phyloP scores from a whole-genome alignment of 2,329 filamentous ascomycete genomes.

The Thielaviopsis punctulata region DNA sequence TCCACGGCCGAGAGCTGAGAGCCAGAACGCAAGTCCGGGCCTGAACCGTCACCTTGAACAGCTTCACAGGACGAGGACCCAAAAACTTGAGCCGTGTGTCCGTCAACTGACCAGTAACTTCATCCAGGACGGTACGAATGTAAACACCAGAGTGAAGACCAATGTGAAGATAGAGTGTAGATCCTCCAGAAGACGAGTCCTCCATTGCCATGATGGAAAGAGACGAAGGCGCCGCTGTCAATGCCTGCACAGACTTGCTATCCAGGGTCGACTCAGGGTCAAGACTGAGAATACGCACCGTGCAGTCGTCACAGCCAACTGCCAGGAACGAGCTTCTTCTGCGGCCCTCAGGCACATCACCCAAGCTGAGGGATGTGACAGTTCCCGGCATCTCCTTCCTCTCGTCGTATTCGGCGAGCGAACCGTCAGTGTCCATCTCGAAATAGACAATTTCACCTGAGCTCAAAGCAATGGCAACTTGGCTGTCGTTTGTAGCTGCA shows the following conservation, averaged over 20 bases:
- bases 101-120: slow-evolving; percentile 85
- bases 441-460: slow-evolving; percentile 97
- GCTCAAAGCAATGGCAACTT: slow-evolving; percentile 85
- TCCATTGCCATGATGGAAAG: slow-evolving; percentile 90
- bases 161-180: slow-evolving; percentile 86
- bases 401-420: slow-evolving; percentile 84
- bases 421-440: slow-evolving; percentile 85
- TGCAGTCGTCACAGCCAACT: slow-evolving; percentile 92
- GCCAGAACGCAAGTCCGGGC: slow-evolving; percentile 73
- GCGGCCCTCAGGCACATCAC: slow-evolving; percentile 79
- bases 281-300: slow-evolving; percentile 78
- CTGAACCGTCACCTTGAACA: slow-evolving; percentile 82
- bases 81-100: slow-evolving; percentile 91
- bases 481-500: slow-evolving; percentile 79
- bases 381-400: slow-evolving; percentile 90
- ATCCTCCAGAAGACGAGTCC: slow-evolving; percentile 77
- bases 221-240: slow-evolving; percentile 78
- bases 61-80: slow-evolving; percentile 72
- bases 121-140: slow-evolving; percentile 82
- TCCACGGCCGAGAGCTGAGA: slow-evolving; percentile 85
- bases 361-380: slow-evolving; percentile 85
- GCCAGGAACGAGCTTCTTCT: slow-evolving; percentile 82
- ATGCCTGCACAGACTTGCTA: slow-evolving; percentile 83
- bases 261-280: slow-evolving; percentile 82
- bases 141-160: slow-evolving; percentile 93